Evolutionary conservation across 352 stramenopile species (phyloP).

Genomic region (Thalassiosira ordinaria): DNA sequence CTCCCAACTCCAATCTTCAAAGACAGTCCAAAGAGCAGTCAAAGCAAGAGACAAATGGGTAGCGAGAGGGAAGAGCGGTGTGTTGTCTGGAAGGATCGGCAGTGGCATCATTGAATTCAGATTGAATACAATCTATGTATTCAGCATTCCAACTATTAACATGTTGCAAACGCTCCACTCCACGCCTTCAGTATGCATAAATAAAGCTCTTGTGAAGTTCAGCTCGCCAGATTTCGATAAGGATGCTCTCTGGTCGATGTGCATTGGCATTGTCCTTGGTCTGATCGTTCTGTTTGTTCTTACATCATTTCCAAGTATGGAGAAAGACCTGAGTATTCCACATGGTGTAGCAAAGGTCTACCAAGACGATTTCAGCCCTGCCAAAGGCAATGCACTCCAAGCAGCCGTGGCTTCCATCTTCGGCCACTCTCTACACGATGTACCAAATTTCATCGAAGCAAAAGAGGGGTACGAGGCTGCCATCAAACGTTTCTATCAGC

Average conservation of each 20-base stretch:
- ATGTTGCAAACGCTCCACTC: neutral
- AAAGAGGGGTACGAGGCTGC: constrained; percentile 50
- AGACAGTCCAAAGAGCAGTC: too few relatives aligned
- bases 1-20: too few relatives aligned
- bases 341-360: constrained; percentile 40
- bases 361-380: constrained; percentile 58
- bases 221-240: neutral
- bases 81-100: too few relatives aligned
- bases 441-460: constrained; percentile 69
- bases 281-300: neutral
- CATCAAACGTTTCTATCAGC: constrained; percentile 46
- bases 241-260: neutral
- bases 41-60: too few relatives aligned
- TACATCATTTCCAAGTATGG: neutral
- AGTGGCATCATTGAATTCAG: too few relatives aligned
- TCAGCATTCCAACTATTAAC: too few relatives aligned
- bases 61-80: too few relatives aligned
- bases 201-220: neutral
- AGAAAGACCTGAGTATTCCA: too few relatives aligned
- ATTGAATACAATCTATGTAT: too few relatives aligned
- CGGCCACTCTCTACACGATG: constrained; percentile 31
- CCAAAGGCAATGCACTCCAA: constrained; percentile 70
- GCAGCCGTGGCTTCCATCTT: constrained; percentile 60
- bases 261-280: neutral
- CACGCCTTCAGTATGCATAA: neutral